A percentile compares a stretch with the other conserved stretches of the same genome.
Conservation (phyloP, 345 rosid species). For the Lumnitzera littorea region DNA sequence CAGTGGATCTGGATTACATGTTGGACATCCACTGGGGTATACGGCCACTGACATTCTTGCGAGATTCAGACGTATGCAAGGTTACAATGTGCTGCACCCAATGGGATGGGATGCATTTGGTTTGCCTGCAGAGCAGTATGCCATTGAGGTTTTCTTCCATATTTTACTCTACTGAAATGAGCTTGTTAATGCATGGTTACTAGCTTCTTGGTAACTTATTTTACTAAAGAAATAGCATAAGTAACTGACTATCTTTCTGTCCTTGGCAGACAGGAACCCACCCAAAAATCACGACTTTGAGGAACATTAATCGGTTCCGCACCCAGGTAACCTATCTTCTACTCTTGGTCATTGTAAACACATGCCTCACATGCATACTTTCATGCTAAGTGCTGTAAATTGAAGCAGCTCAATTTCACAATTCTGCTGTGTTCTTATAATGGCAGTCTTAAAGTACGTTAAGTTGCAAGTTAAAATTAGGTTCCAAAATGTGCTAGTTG, state of each 20-base stretch:
- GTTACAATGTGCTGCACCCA: constrained; percentile 89
- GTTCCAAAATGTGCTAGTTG: too few relatives aligned
- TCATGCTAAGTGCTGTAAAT: too few relatives aligned
- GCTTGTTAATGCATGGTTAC: background rate
- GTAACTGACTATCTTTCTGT: background rate
- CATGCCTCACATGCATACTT: background rate
- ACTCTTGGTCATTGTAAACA: background rate
- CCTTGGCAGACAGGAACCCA: constrained; percentile 79
- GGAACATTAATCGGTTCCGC: constrained; percentile 77
- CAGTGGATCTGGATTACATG: constrained; percentile 98
- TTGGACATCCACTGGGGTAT: constrained; percentile 93
- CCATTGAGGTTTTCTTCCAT: constrained; percentile 58
- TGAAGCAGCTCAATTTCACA: too few relatives aligned
- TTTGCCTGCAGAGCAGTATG: constrained; percentile 95
- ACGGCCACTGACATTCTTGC: constrained; percentile 94
- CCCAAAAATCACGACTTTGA: constrained; percentile 79
- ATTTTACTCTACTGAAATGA: background rate
- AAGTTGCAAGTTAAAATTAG: too few relatives aligned
- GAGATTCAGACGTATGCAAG: constrained; percentile 84
- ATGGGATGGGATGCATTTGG: constrained; percentile 99
- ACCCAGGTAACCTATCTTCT: constrained; percentile 46
- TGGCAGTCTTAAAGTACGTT: too few relatives aligned
- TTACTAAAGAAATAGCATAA: too few relatives aligned
- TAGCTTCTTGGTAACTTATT: too few relatives aligned
- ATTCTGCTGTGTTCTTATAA: too few relatives aligned